Conservation (phyloP, 441 rosid species). For the Gossypium davidsonii region DNA sequence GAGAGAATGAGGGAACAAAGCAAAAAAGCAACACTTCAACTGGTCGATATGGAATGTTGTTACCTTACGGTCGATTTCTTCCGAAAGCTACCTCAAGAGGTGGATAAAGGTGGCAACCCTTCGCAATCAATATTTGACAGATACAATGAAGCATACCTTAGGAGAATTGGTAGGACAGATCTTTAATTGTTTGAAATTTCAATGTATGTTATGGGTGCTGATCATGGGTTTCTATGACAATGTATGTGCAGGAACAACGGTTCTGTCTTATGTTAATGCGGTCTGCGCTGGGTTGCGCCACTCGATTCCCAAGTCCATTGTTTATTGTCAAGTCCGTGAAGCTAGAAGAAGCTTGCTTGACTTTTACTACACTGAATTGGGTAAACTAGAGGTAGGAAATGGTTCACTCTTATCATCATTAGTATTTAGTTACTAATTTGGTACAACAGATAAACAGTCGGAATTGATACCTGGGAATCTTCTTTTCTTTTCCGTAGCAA, state of each 20-base stretch:
- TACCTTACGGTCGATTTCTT: slow-evolving; percentile 95
- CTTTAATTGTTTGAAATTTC: not conserved
- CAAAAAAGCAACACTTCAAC: slow-evolving; percentile 79
- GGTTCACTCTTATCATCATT: not conserved
- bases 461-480: not conserved
- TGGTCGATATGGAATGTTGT: slow-evolving; percentile 89
- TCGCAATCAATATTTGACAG: slow-evolving; percentile 90
- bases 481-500: slow-evolving; percentile 40
- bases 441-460: not conserved
- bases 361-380: slow-evolving; percentile 82
- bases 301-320: slow-evolving; percentile 87
- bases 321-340: slow-evolving; percentile 92
- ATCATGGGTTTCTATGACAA: slow-evolving; percentile 6
- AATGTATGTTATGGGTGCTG: not conserved
- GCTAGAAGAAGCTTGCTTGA: slow-evolving; percentile 85
- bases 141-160: slow-evolving; percentile 79
- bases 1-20: slow-evolving; percentile 86
- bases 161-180: slow-evolving; percentile 67
- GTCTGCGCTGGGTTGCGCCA: slow-evolving; percentile 76
- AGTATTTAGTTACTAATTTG: not conserved
- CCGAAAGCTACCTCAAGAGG: slow-evolving; percentile 96
- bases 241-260: slow-evolving; percentile 60
- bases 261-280: slow-evolving; percentile 85
- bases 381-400: slow-evolving; percentile 72
- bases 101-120: slow-evolving; percentile 93